A percentile compares a stretch with the other conserved stretches of the same genome.
phyloP scores from a whole-genome alignment of 331 rosid species.

The Acacia pycnantha region DNA sequence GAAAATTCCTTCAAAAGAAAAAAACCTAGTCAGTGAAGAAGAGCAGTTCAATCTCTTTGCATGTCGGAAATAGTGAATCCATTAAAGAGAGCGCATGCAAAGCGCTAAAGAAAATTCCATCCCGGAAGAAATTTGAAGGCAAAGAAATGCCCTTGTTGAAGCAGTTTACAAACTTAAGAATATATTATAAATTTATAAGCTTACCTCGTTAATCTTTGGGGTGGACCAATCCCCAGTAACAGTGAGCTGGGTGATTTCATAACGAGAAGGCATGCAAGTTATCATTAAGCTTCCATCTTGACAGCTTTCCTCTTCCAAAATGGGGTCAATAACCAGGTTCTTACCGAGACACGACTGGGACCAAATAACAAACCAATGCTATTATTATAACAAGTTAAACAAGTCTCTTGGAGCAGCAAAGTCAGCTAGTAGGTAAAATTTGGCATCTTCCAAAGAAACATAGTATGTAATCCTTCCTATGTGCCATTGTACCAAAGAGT shows the following conservation, averaged over 20 bases:
- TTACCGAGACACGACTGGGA: conserved; percentile 77
- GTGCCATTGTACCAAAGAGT: conserved; percentile 2
- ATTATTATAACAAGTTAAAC: neutral
- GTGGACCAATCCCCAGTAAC: conserved; percentile 96
- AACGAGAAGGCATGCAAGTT: conserved; percentile 90
- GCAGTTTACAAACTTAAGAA: neutral
- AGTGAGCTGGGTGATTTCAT: conserved; percentile 90
- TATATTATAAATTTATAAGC: neutral
- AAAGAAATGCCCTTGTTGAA: neutral
- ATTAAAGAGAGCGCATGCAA: neutral
- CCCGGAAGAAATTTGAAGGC: neutral
- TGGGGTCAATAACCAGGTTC: conserved; percentile 84
- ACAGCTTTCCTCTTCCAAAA: conserved; percentile 84
- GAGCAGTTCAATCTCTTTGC: neutral
- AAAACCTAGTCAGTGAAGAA: neutral
- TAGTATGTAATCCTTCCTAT: neutral
- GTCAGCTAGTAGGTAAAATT: neutral
- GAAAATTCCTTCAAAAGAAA: no score
- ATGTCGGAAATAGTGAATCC: neutral
- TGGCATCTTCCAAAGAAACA: neutral
- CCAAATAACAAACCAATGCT: conserved; percentile 16
- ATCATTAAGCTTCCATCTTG: conserved; percentile 93
- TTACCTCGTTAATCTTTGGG: conserved; percentile 81
- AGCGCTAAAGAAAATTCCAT: neutral
- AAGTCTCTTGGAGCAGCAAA: conserved; percentile 16